Evolutionary conservation across 305 asterid genomes (phyloP).

Genomic region (Fraxinus platypoda): DNA sequence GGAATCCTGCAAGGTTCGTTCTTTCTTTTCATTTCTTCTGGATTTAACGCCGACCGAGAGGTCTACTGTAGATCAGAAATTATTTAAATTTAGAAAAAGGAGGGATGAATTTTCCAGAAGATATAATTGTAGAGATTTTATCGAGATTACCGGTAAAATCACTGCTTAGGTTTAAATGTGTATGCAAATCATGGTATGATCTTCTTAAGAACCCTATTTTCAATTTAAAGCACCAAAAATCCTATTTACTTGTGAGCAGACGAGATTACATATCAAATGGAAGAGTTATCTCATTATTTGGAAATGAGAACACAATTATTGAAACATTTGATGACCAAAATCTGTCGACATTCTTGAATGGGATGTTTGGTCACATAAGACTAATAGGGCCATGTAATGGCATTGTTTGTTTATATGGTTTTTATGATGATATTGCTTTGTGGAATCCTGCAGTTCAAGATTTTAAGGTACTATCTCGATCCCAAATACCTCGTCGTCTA

Average conservation of each 20-base stretch:
- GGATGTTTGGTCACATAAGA: slow-evolving; percentile 49
- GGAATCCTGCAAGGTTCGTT: background rate
- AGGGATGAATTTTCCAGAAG: slow-evolving; percentile 42
- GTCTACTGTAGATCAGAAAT: background rate
- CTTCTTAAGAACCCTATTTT: slow-evolving; percentile 32
- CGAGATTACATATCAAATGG: slow-evolving; percentile 40
- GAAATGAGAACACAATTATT: slow-evolving; percentile 13
- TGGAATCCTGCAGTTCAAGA: slow-evolving; percentile 50
- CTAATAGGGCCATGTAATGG: slow-evolving; percentile 59
- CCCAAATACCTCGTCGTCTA: slow-evolving; percentile 30
- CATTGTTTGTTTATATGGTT: slow-evolving; percentile 47
- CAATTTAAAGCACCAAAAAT: slow-evolving; percentile 27
- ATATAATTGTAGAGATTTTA: slow-evolving; percentile 41
- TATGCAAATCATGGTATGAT: slow-evolving; percentile 42
- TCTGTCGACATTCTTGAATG: slow-evolving; percentile 34
- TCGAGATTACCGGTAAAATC: slow-evolving; percentile 41
- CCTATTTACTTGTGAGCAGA: slow-evolving; percentile 38
- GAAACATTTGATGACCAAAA: slow-evolving; percentile 32
- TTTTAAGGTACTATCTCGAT: slow-evolving; percentile 37
- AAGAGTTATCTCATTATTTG: slow-evolving; percentile 38
- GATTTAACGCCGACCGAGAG: background rate
- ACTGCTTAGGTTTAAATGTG: slow-evolving; percentile 43
- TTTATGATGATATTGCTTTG: slow-evolving; percentile 45
- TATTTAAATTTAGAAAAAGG: background rate
- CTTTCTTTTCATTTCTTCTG: background rate